phyloP scores from a whole-genome alignment of 495 filamentous ascomycete genomes.

The Aspergillus diversus region DNA sequence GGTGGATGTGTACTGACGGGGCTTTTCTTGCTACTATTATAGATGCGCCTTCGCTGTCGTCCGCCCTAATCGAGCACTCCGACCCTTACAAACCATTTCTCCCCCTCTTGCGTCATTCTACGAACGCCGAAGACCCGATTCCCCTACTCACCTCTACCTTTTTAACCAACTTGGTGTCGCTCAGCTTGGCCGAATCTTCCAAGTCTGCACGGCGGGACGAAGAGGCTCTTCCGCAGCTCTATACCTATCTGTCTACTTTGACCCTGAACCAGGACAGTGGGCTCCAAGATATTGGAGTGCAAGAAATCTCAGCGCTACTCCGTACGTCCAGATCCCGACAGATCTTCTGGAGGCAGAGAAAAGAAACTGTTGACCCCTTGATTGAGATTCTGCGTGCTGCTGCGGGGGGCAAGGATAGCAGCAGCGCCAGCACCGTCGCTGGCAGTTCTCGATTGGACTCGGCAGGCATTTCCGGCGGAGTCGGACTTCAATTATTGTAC shows the following conservation, averaged over 20 bases:
- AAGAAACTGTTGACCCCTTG: constrained; percentile 80
- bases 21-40: neutral
- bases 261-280: constrained; percentile 83
- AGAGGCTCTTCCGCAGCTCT: constrained; percentile 83
- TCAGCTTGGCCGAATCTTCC: constrained; percentile 59
- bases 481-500: constrained; percentile 92
- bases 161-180: constrained; percentile 78
- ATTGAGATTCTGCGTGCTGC: constrained; percentile 82
- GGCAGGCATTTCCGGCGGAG: constrained; percentile 75
- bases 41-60: constrained; percentile 80
- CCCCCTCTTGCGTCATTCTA: constrained; percentile 79
- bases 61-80: constrained; percentile 72
- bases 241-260: constrained; percentile 78
- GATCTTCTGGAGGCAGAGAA: constrained; percentile 85
- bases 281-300: constrained; percentile 93
- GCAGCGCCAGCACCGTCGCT: constrained; percentile 68
- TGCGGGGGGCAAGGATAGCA: constrained; percentile 69
- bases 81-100: constrained; percentile 85
- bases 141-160: constrained; percentile 89
- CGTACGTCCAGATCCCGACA: constrained; percentile 73
- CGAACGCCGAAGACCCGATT: constrained; percentile 81
- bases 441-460: constrained; percentile 61
- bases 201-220: constrained; percentile 62
- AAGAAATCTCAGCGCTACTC: constrained; percentile 86
- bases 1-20: neutral